These are phyloP conservation scores for Hordeum vulgare DNA, from an alignment of 176 grass and related monocot species.

Conservation along the genomic window MorexV3_pseudomolecules_assembly NC_058523.1:516388587-516389086, in stretches of 20 bases:
- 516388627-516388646: background rate
- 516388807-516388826: background rate
- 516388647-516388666: background rate
- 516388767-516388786: background rate
- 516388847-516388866: background rate
- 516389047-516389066: background rate
- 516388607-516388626: background rate
- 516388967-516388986: constrained; percentile 12
- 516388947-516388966: background rate
- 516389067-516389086: background rate
- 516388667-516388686: background rate
- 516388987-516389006: constrained; percentile 6
- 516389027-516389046: constrained; percentile 1
- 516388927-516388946: background rate
- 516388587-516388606: background rate
- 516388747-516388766: background rate
- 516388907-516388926: constrained; percentile 1
- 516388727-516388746: background rate
- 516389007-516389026: background rate
- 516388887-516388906: background rate
- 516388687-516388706: background rate
- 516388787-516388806: background rate
- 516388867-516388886: background rate
- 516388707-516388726: background rate
- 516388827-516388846: background rate